Conservation (phyloP, 805 yeast genomes). For the Diddensiella transvaalensis region DNA sequence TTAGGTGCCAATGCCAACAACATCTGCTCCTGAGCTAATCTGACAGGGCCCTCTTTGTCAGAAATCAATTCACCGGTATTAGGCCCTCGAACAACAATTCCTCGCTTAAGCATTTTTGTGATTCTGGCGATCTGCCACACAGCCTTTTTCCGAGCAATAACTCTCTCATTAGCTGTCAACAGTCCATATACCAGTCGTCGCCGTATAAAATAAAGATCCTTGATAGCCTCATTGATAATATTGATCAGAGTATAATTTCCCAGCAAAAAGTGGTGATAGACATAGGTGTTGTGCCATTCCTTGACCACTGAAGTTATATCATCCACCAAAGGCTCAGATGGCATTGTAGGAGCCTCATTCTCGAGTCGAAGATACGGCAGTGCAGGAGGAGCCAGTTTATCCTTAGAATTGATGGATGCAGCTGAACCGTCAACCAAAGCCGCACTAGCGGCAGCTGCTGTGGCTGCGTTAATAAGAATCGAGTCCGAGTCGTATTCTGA, state of each 20-base stretch:
- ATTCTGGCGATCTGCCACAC: constrained; percentile 32
- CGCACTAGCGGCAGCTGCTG: background rate
- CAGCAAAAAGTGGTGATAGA: constrained; percentile 26
- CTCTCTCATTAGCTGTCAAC: constrained; percentile 28
- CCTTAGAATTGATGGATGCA: background rate
- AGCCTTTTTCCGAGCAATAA: constrained; percentile 28
- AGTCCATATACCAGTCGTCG: constrained; percentile 27
- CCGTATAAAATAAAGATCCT: constrained; percentile 28
- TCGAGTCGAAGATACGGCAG: constrained; percentile 25
- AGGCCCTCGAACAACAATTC: constrained; percentile 32
- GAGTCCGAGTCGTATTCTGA: constrained; percentile 2
- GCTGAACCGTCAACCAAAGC: background rate
- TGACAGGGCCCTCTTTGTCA: constrained; percentile 43
- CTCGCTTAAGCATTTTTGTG: constrained; percentile 31
- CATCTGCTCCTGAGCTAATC: constrained; percentile 63
- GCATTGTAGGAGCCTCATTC: constrained; percentile 21
- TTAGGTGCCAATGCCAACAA: constrained; percentile 69
- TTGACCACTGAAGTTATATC: constrained; percentile 32
- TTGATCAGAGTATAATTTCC: constrained; percentile 28
- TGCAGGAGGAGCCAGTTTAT: constrained; percentile 24
- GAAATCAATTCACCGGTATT: constrained; percentile 28
- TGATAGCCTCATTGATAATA: constrained; percentile 24
- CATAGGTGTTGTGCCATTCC: constrained; percentile 32
- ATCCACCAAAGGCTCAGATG: constrained; percentile 29
- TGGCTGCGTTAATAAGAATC: constrained; percentile 1